Percentiles rank a stretch among this genome's conserved stretches.
phyloP scores from a whole-genome alignment of 306 rosid genomes.

The Clitoria ternatea region DNA sequence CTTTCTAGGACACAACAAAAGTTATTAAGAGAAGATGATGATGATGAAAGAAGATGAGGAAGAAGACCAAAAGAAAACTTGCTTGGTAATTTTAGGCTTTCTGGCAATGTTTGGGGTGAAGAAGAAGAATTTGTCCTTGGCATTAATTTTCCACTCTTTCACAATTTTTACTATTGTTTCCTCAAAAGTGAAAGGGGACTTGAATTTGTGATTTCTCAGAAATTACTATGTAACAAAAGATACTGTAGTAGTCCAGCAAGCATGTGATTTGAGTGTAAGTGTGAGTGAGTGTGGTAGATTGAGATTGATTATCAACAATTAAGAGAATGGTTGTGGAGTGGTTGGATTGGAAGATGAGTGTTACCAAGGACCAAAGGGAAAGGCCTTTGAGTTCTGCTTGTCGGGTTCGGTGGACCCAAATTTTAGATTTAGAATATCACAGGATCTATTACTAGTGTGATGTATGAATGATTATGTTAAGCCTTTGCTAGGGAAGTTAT shows the following conservation, averaged over 20 bases:
- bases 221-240: slow-evolving; percentile 38
- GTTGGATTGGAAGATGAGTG: slow-evolving; percentile 59
- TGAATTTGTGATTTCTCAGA: slow-evolving; percentile 35
- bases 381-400: slow-evolving; percentile 48
- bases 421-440: slow-evolving; percentile 53
- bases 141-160: slow-evolving; percentile 22
- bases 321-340: slow-evolving; percentile 57
- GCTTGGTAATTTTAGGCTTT: slow-evolving; percentile 41
- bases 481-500: slow-evolving; percentile 34
- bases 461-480: slow-evolving; percentile 54
- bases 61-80: neutral
- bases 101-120: slow-evolving; percentile 15
- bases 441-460: slow-evolving; percentile 59
- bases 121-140: slow-evolving; percentile 33
- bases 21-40: slow-evolving; percentile 22
- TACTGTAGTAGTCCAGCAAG: slow-evolving; percentile 39
- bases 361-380: slow-evolving; percentile 50
- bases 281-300: slow-evolving; percentile 16
- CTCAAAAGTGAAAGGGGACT: slow-evolving; percentile 34
- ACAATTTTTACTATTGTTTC: slow-evolving; percentile 41
- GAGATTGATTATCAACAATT: slow-evolving; percentile 35
- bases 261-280: slow-evolving; percentile 25
- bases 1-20: slow-evolving; percentile 37
- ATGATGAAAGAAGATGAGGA: neutral
- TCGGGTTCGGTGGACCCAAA: slow-evolving; percentile 72